A percentile compares a stretch with the other conserved stretches of the same genome.
Conservation (phyloP, 768 basidiomycete genomes). For the Tephrocybe sp. region DNA sequence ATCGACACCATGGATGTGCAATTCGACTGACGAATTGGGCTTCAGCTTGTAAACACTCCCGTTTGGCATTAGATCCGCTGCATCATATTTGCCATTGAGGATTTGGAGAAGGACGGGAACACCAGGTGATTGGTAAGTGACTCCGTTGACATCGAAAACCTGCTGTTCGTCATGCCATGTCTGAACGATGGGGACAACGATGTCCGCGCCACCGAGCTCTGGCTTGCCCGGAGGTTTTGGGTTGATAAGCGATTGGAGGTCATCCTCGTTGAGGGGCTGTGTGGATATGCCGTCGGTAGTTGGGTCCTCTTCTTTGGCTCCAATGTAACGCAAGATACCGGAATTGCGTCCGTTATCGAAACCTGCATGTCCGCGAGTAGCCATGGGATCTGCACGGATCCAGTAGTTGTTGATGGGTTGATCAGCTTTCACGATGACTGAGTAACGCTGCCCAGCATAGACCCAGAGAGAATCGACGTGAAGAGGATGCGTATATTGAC, state of each 20-base stretch:
- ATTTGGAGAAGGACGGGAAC: constrained; percentile 6
- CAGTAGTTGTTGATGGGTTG: constrained; percentile 52
- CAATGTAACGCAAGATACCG: not conserved
- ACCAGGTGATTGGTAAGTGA: not conserved
- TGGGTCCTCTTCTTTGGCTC: not conserved
- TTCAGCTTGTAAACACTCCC: constrained; percentile 6
- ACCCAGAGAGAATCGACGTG: constrained; percentile 36
- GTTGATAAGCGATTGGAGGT: not conserved
- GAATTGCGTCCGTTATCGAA: constrained; percentile 4
- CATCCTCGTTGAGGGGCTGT: not conserved
- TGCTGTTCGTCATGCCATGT: not conserved
- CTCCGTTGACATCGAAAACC: not conserved
- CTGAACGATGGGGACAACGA: not conserved
- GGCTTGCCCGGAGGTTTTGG: constrained; percentile 1
- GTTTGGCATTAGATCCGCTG: not conserved
- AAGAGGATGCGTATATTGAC: constrained; percentile 38
- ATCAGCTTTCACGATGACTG: constrained; percentile 38
- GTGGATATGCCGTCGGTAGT: not conserved
- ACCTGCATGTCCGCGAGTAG: not conserved
- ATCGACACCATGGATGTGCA: not conserved
- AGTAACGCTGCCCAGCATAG: constrained; percentile 24
- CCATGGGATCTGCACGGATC: constrained; percentile 29
- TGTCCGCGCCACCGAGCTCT: constrained; percentile 1
- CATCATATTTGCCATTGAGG: not conserved
- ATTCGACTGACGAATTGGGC: not conserved